Evolutionary conservation across 371 early-diverging fungal genomes (phyloP), one percentile per base, ranked within the genome.

Genomic region (Syncephalastrum racemosum): DNA sequence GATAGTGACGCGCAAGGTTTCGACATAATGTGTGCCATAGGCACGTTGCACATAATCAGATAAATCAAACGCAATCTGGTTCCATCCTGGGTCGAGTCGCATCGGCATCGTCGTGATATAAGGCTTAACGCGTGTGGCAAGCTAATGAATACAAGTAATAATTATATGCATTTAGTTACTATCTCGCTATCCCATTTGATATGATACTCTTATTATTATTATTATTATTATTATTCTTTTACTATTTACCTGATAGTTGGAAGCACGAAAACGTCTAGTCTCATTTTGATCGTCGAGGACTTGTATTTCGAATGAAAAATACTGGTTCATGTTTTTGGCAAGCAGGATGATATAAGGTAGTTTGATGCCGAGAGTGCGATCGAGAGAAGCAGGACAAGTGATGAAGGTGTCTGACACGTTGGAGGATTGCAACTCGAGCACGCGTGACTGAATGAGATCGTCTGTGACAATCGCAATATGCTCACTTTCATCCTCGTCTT

Each of bases 21-120:
- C 96, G 36, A 83, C 86, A 71, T 94, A 94, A 54, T 86, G 83
- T 22, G 96, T 92, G 20, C 94, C 95, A 70, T 94, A 97, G 0
- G 90, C 90, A 19, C 90, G 85, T 42, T 88, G 84, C 2, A 92
- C 90, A 66, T 90, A 91, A 62, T 94, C 93, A 1, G 84, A 84
- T 54, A 97, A 63, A 67, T 97, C 90, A 66, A 96, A 81, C 46
- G 90, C 87, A 58, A 97, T 84, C 65, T 96, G 94, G 70, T 97
- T 97, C 98, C 98, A 97, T 6, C 94, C 96, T 56, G 90, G 85
- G 67, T 97, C 98, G 42, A 97, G 77, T 4, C 94, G 87, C 86
- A 97, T 80, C 0, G 96, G 98, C 94, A 97, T 90, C 1, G 93
- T 91, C 41, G 92, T 87, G 49, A 97, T 91, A 53, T 86, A 88